A percentile compares a stretch with the other conserved stretches of the same genome.
These are phyloP conservation scores for Thielaviopsis euricoi DNA, from an alignment of 2,329 filamentous ascomycete species.

Conservation along the genomic window DNA sequence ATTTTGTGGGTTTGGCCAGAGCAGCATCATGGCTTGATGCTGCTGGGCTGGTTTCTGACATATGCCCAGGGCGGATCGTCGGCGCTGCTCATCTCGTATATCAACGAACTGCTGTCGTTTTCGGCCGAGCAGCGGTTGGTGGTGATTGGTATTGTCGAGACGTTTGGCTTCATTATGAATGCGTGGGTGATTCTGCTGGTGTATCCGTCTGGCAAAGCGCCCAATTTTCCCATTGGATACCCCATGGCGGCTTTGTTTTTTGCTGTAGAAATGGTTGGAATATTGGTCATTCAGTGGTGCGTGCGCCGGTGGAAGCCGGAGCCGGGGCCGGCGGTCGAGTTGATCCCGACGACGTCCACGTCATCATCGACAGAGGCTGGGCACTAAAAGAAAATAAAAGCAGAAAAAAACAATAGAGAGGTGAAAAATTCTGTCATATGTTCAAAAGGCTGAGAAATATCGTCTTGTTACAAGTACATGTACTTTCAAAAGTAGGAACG, in stretches of 20 bases:
- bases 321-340: not conserved
- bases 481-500: too few relatives aligned
- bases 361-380: too few relatives aligned
- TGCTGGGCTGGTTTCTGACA: slow-evolving; percentile 22
- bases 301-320: not conserved
- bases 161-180: slow-evolving; percentile 26
- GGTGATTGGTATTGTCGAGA: slow-evolving; percentile 32
- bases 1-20: slow-evolving; percentile 21
- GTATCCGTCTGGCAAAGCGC: slow-evolving; percentile 21
- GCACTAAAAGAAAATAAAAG: too few relatives aligned
- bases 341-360: too few relatives aligned
- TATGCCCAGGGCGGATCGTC: slow-evolving; percentile 21
- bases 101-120: slow-evolving; percentile 27
- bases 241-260: slow-evolving; percentile 20
- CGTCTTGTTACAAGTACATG: too few relatives aligned
- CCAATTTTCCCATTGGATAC: slow-evolving; percentile 25
- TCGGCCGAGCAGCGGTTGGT: slow-evolving; percentile 32
- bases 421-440: too few relatives aligned
- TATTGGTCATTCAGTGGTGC: slow-evolving; percentile 13
- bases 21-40: slow-evolving; percentile 20
- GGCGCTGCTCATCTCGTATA: slow-evolving; percentile 26
- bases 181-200: slow-evolving; percentile 26
- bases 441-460: too few relatives aligned
- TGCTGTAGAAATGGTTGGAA: slow-evolving; percentile 16
- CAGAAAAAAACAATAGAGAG: too few relatives aligned